phyloP scores from a whole-genome alignment of 139 green algal species.

The Asterochloris sp. region DNA sequence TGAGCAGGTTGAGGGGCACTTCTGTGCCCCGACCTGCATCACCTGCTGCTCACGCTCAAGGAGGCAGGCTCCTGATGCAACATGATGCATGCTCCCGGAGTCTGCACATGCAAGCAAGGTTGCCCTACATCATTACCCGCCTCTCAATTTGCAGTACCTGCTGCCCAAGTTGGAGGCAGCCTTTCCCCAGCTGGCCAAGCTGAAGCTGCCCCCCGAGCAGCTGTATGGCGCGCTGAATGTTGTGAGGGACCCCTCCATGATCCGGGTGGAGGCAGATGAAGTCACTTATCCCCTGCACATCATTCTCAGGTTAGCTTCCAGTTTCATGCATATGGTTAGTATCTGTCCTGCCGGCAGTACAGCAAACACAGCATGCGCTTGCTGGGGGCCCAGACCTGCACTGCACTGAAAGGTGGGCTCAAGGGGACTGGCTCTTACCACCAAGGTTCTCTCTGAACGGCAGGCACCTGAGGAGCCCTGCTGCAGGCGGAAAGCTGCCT shows the following conservation, averaged over 20 bases:
- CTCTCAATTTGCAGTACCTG: conserved; percentile 28
- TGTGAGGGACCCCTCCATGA: conserved; percentile 60
- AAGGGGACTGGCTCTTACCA: background rate
- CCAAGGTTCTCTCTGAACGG: too few species aligned
- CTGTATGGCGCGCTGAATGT: conserved; percentile 77
- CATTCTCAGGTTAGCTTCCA: conserved; percentile 61
- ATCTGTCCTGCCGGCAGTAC: background rate
- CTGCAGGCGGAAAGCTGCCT: too few species aligned
- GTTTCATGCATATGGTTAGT: background rate
- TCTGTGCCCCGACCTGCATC: too few species aligned
- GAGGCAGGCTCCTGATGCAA: too few species aligned
- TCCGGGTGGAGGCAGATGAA: conserved; percentile 90
- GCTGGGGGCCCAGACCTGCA: background rate
- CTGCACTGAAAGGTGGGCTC: background rate
- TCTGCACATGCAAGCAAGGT: background rate
- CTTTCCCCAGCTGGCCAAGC: conserved; percentile 42
- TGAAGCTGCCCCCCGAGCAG: conserved; percentile 32
- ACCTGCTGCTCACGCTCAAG: too few species aligned
- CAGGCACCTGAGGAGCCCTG: too few species aligned
- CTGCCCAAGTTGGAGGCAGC: conserved; percentile 38
- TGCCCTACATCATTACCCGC: background rate
- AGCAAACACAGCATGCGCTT: conserved; percentile 1
- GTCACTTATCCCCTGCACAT: conserved; percentile 89
- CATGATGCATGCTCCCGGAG: too few species aligned
- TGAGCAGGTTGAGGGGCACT: too few species aligned